Percentiles rank a stretch among this genome's conserved stretches.
Conservation (phyloP, 2,329 filamentous ascomycete genomes). For the Colletotrichum tamarilloi region DNA sequence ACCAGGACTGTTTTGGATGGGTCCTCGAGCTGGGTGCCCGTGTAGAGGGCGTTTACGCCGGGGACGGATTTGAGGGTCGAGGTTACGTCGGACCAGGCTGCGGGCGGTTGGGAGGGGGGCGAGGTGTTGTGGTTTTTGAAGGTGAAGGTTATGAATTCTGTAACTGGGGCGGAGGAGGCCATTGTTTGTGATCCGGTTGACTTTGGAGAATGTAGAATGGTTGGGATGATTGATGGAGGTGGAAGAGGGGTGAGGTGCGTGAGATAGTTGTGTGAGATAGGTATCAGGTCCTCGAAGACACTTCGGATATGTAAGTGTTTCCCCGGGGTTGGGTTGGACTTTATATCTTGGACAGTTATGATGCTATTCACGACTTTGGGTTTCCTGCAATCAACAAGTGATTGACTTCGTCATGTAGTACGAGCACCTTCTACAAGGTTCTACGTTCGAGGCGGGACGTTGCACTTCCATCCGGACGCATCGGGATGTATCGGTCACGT, state of each 20-base stretch:
- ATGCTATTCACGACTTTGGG: constrained; percentile 12
- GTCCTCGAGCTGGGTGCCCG: constrained; percentile 49
- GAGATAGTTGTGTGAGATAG: background rate
- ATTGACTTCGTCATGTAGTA: background rate
- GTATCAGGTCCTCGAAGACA: background rate
- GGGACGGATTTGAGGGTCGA: constrained; percentile 39
- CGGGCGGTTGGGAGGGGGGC: constrained; percentile 9
- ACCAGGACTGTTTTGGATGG: constrained; percentile 46
- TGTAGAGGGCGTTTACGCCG: constrained; percentile 47
- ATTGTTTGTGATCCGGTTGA: background rate
- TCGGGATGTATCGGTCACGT: constrained; percentile 21
- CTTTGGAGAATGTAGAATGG: no score
- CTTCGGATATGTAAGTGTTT: background rate
- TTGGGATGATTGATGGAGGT: background rate
- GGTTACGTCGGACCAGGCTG: constrained; percentile 29
- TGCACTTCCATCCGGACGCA: background rate
- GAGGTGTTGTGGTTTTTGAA: constrained; percentile 23
- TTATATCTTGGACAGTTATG: background rate
- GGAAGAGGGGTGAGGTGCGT: background rate
- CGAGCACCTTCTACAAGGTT: constrained; percentile 23
- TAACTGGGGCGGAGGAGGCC: constrained; percentile 14
- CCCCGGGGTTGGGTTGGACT: background rate
- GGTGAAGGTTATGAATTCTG: constrained; percentile 34
- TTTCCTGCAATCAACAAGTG: background rate
- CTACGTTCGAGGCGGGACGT: background rate